Percentiles rank a stretch among this genome's conserved stretches.
Conservation (phyloP, 352 stramenopile genomes). For the Phytophthora citrophthora region DNA sequence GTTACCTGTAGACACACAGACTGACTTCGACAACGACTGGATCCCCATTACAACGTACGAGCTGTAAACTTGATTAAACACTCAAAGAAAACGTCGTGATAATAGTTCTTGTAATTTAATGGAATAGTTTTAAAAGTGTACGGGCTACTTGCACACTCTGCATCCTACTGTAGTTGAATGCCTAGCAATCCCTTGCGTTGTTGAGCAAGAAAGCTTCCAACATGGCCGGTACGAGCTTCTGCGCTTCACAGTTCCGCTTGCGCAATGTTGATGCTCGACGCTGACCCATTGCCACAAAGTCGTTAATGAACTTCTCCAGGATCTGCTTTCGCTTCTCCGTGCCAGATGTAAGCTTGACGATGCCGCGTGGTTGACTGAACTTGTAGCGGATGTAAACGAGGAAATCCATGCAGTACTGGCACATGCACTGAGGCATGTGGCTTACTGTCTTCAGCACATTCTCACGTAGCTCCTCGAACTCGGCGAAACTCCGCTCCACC, state of each 20-base stretch:
- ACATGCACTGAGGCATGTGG: slow-evolving; percentile 42
- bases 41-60: slow-evolving; percentile 42
- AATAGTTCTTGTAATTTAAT: slow-evolving; percentile 38
- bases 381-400: slow-evolving; percentile 53
- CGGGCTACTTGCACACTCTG: slow-evolving; percentile 29
- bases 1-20: slow-evolving; percentile 26
- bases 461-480: slow-evolving; percentile 57
- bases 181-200: slow-evolving; percentile 32
- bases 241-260: slow-evolving; percentile 44
- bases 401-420: slow-evolving; percentile 48
- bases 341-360: slow-evolving; percentile 37
- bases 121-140: slow-evolving; percentile 20
- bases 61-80: slow-evolving; percentile 23
- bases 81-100: background rate
- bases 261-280: slow-evolving; percentile 20
- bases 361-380: slow-evolving; percentile 37
- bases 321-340: slow-evolving; percentile 41
- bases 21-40: slow-evolving; percentile 49
- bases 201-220: slow-evolving; percentile 50
- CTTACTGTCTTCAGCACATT: slow-evolving; percentile 42
- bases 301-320: slow-evolving; percentile 41
- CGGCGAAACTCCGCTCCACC: slow-evolving; percentile 55
- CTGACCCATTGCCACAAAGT: slow-evolving; percentile 47
- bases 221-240: slow-evolving; percentile 43
- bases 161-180: background rate